Evolutionary conservation across 805 yeast genomes (phyloP).

Genomic region (Grigorovia yakushimaensis): DNA sequence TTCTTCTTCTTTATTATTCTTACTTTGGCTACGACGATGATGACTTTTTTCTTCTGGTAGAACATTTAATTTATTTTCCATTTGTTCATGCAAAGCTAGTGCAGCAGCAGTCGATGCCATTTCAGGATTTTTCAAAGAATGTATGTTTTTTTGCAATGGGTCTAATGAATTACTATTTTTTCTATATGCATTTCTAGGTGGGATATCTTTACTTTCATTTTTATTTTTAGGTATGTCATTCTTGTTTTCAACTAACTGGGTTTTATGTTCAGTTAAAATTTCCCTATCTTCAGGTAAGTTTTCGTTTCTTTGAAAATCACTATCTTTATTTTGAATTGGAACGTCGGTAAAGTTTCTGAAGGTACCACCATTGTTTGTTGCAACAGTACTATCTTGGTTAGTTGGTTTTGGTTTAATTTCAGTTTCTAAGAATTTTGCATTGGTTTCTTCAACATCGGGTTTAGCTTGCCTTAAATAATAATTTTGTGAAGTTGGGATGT

Average conservation of each 20-base stretch:
- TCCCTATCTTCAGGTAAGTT: neutral
- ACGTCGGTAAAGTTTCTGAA: no score
- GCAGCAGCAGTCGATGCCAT: neutral
- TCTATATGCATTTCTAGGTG: neutral
- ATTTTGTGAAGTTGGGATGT: conserved; percentile 26
- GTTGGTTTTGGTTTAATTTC: neutral
- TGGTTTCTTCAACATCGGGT: neutral
- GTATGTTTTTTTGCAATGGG: neutral
- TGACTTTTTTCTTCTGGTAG: neutral
- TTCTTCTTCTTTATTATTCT: neutral
- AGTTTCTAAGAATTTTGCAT: neutral
- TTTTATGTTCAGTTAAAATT: neutral
- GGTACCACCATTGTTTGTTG: neutral
- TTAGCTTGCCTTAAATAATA: conserved; percentile 11
- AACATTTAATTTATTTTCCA: neutral
- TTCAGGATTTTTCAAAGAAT: neutral
- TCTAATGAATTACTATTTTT: neutral
- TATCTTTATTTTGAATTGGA: neutral
- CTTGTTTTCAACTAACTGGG: neutral
- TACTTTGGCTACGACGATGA: neutral
- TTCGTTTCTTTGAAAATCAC: neutral
- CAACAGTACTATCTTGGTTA: neutral
- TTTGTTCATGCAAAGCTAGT: neutral
- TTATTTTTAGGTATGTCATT: neutral
- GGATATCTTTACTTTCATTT: neutral